Evolutionary conservation across 2,329 filamentous ascomycete genomes (phyloP).

Genomic region (Fusarium torulosum): DNA sequence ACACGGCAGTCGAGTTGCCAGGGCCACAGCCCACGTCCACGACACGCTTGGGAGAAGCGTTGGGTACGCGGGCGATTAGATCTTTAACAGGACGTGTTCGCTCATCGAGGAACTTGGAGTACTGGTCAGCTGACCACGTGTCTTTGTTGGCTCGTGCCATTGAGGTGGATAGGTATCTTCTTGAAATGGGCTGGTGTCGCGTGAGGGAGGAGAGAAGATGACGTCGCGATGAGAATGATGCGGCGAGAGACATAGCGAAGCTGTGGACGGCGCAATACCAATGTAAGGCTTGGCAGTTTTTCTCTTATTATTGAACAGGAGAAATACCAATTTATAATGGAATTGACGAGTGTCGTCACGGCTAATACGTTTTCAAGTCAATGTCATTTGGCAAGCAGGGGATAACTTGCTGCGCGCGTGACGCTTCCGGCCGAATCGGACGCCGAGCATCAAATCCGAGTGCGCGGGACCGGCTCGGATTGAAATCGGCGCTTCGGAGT

Average conservation of each 20-base stretch:
- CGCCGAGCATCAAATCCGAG: conserved; percentile 12
- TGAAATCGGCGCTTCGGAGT: conserved; percentile 3
- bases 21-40: conserved; percentile 72
- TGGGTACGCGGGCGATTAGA: conserved; percentile 62
- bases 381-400: conserved; percentile 5
- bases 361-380: neutral
- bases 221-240: conserved; percentile 9
- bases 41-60: conserved; percentile 57
- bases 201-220: conserved; percentile 15
- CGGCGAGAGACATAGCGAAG: conserved; percentile 5
- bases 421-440: conserved; percentile 18
- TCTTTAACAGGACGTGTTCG: conserved; percentile 67
- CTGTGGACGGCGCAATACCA: neutral
- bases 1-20: conserved; percentile 67
- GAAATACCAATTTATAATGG: neutral
- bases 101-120: conserved; percentile 66
- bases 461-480: conserved; percentile 23
- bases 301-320: neutral
- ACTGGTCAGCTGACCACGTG: conserved; percentile 67
- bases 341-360: neutral
- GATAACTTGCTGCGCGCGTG: conserved; percentile 2
- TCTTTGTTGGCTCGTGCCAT: conserved; percentile 38
- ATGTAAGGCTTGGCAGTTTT: neutral
- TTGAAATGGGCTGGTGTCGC: neutral
- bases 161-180: conserved; percentile 12